Evolutionary conservation across 1,139 yeast species (phyloP).

Genomic region (Petasospora fabianii): DNA sequence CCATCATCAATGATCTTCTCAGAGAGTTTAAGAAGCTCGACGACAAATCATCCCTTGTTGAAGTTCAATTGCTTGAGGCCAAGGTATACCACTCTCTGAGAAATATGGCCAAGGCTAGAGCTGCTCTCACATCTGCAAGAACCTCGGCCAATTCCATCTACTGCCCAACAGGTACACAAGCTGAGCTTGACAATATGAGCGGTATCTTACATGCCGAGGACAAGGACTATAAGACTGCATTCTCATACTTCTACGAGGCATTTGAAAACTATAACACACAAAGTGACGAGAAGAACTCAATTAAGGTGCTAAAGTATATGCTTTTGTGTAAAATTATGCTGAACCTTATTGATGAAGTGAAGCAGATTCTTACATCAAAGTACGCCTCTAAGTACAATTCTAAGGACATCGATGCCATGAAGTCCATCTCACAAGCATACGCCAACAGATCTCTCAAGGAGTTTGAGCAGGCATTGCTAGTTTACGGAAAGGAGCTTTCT

Average conservation of each 20-base stretch:
- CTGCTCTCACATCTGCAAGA: constrained; percentile 91
- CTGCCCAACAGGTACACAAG: constrained; percentile 92
- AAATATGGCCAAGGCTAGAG: constrained; percentile 89
- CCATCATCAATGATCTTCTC: constrained; percentile 66
- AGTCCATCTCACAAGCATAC: constrained; percentile 86
- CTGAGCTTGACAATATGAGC: constrained; percentile 91
- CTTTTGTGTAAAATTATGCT: constrained; percentile 90
- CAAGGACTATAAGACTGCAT: constrained; percentile 94
- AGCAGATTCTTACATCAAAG: constrained; percentile 70
- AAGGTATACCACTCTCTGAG: constrained; percentile 88
- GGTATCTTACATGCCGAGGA: constrained; percentile 97
- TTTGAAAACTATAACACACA: constrained; percentile 76
- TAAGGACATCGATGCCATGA: constrained; percentile 82
- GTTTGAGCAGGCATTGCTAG: constrained; percentile 73
- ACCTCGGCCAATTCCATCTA: constrained; percentile 95
- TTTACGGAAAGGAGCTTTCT: constrained; percentile 72
- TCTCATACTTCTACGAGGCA: constrained; percentile 90
- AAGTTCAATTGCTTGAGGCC: constrained; percentile 89
- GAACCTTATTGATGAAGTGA: constrained; percentile 81
- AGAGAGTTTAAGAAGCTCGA: constrained; percentile 89
- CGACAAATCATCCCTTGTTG: constrained; percentile 92
- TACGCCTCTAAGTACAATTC: constrained; percentile 79
- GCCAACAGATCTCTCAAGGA: constrained; percentile 87
- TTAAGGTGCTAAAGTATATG: constrained; percentile 86
- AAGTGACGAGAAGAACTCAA: constrained; percentile 62